Evolutionary conservation across 176 grass and related monocot species (phyloP).

Genomic region (Echinochloa phyllopogon): DNA sequence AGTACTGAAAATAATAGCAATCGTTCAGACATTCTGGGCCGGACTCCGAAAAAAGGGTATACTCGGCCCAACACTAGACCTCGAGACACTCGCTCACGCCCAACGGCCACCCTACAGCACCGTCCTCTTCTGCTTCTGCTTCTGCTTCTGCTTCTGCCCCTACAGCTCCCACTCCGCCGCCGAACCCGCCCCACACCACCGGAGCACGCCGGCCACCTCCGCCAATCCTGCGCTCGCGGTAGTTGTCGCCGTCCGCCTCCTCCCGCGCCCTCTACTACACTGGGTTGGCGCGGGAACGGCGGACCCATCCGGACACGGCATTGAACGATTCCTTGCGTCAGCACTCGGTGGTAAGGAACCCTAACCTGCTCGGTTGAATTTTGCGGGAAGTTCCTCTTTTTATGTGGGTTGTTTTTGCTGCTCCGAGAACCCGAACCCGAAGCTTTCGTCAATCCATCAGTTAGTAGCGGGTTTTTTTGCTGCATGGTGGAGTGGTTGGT

Average conservation of each 20-base stretch:
- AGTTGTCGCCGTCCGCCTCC: background rate
- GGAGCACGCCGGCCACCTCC: background rate
- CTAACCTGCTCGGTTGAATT: background rate
- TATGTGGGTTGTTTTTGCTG: background rate
- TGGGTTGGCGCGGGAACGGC: background rate
- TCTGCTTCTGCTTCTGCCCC: background rate
- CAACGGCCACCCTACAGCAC: conserved; percentile 10
- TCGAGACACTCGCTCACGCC: background rate
- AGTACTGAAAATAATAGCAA: background rate
- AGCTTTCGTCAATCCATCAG: background rate
- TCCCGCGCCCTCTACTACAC: background rate
- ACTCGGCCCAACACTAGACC: background rate
- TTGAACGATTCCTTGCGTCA: background rate
- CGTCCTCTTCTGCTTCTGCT: background rate
- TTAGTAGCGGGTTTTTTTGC: background rate
- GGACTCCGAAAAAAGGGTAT: background rate
- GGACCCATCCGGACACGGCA: background rate
- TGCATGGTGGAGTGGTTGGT: background rate
- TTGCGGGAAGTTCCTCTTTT: background rate
- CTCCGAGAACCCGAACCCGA: background rate
- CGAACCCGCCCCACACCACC: background rate
- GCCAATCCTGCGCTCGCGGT: background rate
- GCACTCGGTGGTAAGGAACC: conserved; percentile 30
- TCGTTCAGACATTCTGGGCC: background rate
- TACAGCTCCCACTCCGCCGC: background rate